These are phyloP conservation scores for Leucocoprinus leucothites DNA, from an alignment of 768 basidiomycete species.

Conservation along the genomic window DNA sequence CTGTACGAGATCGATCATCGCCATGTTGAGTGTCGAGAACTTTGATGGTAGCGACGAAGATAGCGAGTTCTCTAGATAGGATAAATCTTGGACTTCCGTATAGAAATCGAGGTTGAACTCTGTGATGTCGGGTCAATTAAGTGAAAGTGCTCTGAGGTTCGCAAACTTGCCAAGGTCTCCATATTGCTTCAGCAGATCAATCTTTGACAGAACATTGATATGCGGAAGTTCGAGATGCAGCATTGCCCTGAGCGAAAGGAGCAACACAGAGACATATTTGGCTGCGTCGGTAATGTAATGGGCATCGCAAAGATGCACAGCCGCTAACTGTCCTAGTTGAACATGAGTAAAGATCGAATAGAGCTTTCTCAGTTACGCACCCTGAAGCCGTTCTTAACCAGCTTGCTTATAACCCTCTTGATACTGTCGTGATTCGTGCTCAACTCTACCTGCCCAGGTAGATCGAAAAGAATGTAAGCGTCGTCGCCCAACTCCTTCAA, in stretches of 20 bases:
- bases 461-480: slow-evolving; percentile 89
- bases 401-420: slow-evolving; percentile 69
- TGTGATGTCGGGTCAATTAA: slow-evolving; percentile 25
- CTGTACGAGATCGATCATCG: slow-evolving; percentile 89
- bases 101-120: slow-evolving; percentile 98
- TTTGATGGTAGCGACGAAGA: slow-evolving; percentile 56
- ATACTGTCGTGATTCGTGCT: slow-evolving; percentile 94
- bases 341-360: slow-evolving; percentile 5
- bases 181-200: slow-evolving; percentile 87
- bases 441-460: slow-evolving; percentile 96
- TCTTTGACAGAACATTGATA: slow-evolving; percentile 93
- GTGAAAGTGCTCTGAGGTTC: slow-evolving; percentile 1
- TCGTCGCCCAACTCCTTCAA: slow-evolving; percentile 65
- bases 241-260: slow-evolving; percentile 94
- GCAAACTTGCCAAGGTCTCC: slow-evolving; percentile 77
- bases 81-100: slow-evolving; percentile 95
- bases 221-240: slow-evolving; percentile 98
- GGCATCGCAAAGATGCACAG: slow-evolving; percentile 94
- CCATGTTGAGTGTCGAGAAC: slow-evolving; percentile 80
- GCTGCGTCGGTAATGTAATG: slow-evolving; percentile 96
- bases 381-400: slow-evolving; percentile 77
- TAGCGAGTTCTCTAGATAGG: slow-evolving; percentile 78
- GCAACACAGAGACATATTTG: slow-evolving; percentile 90
- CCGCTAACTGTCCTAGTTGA: slow-evolving; percentile 64
- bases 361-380: slow-evolving; percentile 46